Conservation (phyloP, 1,284 basidiomycete genomes). For the Boletus sp. region DNA sequence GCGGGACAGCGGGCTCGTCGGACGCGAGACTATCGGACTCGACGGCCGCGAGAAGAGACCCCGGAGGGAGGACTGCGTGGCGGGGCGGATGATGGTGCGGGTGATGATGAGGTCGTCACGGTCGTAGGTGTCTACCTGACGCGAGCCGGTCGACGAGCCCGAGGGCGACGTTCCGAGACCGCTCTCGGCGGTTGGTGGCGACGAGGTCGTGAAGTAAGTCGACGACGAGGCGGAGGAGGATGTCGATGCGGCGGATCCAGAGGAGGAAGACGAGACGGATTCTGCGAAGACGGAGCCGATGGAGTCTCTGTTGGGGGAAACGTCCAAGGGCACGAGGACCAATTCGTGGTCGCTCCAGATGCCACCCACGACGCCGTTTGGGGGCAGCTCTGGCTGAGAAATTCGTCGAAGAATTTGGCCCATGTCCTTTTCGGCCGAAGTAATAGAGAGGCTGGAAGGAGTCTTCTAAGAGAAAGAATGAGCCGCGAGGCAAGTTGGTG, state of each 20-base stretch:
- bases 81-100: constrained; percentile 32
- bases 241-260: constrained; percentile 11
- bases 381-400: constrained; percentile 19
- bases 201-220: constrained; percentile 25
- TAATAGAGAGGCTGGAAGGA: constrained; percentile 8
- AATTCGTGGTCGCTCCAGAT: constrained; percentile 33
- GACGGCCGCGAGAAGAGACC: constrained; percentile 24
- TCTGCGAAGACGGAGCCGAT: constrained; percentile 18
- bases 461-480: constrained; percentile 22
- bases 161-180: constrained; percentile 6
- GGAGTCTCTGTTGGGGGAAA: constrained; percentile 21
- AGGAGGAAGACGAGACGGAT: constrained; percentile 18
- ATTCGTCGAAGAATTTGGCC: constrained; percentile 25
- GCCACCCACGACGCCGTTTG: constrained; percentile 25
- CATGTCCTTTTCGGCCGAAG: constrained; percentile 19
- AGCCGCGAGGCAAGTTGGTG: constrained; percentile 17
- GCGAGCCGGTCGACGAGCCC: constrained; percentile 1
- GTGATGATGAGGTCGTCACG: constrained; percentile 32
- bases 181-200: constrained; percentile 15
- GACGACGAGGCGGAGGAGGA: constrained; percentile 14
- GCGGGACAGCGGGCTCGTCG: constrained; percentile 26
- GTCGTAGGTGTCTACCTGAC: constrained; percentile 25
- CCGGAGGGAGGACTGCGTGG: constrained; percentile 14
- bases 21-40: constrained; percentile 24
- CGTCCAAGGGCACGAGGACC: constrained; percentile 31